Evolutionary conservation across 1,284 basidiomycete species (phyloP).

Genomic region (Phellopilus nigrolimitatus): DNA sequence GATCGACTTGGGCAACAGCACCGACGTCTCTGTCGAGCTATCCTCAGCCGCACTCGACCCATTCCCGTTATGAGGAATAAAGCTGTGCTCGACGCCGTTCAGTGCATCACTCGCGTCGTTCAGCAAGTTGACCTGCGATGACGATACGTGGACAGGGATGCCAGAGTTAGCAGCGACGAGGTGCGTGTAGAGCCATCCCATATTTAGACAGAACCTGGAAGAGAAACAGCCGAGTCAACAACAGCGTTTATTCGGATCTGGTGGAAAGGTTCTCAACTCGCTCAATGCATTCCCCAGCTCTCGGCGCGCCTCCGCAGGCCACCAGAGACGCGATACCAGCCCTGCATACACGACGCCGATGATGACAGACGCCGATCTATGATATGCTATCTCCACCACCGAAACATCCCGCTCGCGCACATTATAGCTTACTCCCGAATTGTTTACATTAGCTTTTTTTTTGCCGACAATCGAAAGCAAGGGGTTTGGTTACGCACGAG

Average conservation of each 20-base stretch:
- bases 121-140: constrained; percentile 24
- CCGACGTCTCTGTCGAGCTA: constrained; percentile 32
- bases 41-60: constrained; percentile 8
- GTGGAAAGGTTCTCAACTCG: constrained; percentile 55
- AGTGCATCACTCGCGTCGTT: constrained; percentile 28
- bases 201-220: constrained; percentile 71
- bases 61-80: constrained; percentile 3
- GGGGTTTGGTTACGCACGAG: constrained; percentile 44
- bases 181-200: constrained; percentile 81
- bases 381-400: constrained; percentile 69
- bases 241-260: neutral
- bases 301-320: constrained; percentile 89
- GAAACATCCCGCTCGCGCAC: constrained; percentile 65
- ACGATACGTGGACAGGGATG: neutral
- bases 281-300: constrained; percentile 83
- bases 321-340: constrained; percentile 86
- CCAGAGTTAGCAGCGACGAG: constrained; percentile 71
- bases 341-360: constrained; percentile 88
- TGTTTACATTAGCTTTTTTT: neutral
- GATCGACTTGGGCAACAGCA: constrained; percentile 34
- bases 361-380: constrained; percentile 79
- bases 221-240: constrained; percentile 2
- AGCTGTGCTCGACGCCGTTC: constrained; percentile 13
- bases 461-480: neutral
- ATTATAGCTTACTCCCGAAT: constrained; percentile 66